Base-by-base conservation (phyloP, 345 rosid genomes). In the Eucalyptus camaldulensis region DNA sequence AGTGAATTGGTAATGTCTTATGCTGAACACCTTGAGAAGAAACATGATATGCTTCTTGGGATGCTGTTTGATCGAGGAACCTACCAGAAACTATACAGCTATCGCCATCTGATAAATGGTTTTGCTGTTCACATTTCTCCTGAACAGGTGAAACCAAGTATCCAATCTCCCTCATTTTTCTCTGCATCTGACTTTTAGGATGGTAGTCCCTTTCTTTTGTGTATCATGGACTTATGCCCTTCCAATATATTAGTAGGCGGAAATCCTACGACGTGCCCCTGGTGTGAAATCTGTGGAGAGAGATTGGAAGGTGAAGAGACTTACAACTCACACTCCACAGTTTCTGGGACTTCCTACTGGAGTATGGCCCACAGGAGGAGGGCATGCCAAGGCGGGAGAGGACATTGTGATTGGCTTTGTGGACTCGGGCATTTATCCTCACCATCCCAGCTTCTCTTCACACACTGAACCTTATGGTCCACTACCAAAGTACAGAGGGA, bases 301-400 rank as follows among this genome's bases (percentile, higher is more conserved):
- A 93, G 99, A 98, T 90, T 98, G 99, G 99, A 98, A 97, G 94
- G 99, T 98, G 88, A 95, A 94, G 93, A 94, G 92, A 92, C 99
- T 97, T 89, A 98, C 99, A 17, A 98, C 99, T 33, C 99, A 98
- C 90, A 98, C 99, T 60, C 99, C 99, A 33, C 95, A 98, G 90
- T 98, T 98, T 91, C 91, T 98, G 93, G 99, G 99, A 88, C 96
- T 98, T 83, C 99, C 99, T 49, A 97, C 99, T 31, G 99, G 96
- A 90, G 99, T 98, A 62, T 98, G 99, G 99, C 99, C 99, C 15
- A 95, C 99, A 1, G 99, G 99, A 85, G 99, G 99, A 88, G 99
- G 99, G 89, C 96, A 93, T 88, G 99, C 94, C 53, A 93, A 94
- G 94, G 99, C 99, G 17, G 99, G 99, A 88, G 99, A 98, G 91